Evolutionary conservation across 805 yeast species (phyloP).

Genomic region (Zygotorulaspora florentina): DNA sequence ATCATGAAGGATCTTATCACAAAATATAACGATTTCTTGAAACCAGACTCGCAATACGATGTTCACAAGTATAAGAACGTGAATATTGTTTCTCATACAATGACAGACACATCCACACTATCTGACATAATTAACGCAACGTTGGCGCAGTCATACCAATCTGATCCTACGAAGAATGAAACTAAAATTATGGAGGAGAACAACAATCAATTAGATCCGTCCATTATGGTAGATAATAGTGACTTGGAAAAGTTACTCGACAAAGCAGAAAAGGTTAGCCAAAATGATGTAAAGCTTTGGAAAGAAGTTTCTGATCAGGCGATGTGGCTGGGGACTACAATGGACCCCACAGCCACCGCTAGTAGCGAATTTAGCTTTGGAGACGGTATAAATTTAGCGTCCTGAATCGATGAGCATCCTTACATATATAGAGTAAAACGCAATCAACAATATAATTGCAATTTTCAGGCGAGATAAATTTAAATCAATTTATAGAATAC

Average conservation of each 20-base stretch:
- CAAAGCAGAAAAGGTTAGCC: conserved; percentile 32
- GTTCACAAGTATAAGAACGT: conserved; percentile 17
- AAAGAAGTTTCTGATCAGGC: conserved; percentile 74
- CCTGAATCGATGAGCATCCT: background rate
- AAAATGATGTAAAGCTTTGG: conserved; percentile 58
- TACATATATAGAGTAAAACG: background rate
- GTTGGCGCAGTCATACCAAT: conserved; percentile 18
- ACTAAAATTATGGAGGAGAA: conserved; percentile 27
- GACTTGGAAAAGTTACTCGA: conserved; percentile 35
- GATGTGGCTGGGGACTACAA: conserved; percentile 57
- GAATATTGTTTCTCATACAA: conserved; percentile 18
- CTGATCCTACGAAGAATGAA: conserved; percentile 15
- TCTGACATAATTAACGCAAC: conserved; percentile 23
- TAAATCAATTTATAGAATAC: background rate
- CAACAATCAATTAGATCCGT: conserved; percentile 30
- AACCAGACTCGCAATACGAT: conserved; percentile 22
- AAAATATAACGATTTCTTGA: conserved; percentile 49
- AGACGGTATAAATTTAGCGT: conserved; percentile 9
- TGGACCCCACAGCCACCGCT: conserved; percentile 29
- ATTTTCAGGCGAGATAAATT: too few relatives aligned
- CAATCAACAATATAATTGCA: background rate
- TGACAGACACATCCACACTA: conserved; percentile 16
- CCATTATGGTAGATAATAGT: conserved; percentile 34
- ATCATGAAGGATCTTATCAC: conserved; percentile 52
- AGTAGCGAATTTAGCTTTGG: conserved; percentile 26